Evolutionary conservation across 2,329 filamentous ascomycete genomes (phyloP), one percentile per base, ranked within the genome.

Genomic region (Trichoderma sp.): DNA sequence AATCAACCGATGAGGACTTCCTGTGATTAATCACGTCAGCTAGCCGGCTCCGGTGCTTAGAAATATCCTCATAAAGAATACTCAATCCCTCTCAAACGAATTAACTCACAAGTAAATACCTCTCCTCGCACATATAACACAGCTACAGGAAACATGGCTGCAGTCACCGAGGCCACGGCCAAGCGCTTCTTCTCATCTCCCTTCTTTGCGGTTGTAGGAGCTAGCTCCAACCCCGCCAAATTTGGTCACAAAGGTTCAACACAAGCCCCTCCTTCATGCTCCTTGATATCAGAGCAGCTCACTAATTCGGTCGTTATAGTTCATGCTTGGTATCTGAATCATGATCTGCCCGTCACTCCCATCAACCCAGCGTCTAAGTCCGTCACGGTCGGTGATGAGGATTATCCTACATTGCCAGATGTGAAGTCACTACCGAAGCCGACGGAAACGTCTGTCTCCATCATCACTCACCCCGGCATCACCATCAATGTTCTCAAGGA

Each of bases 191-290:
- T 98, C 86, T 88, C 91, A 4, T 93, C 93, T 8, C 90, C 93
- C 31, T 88, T 89, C 78, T 98, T 96, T 83, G 95, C 96, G 75
- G 96, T 98, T 33, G 95, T 95, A 24, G 96, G 96, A 80, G 96
- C 96, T 50, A 96, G 93, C 82, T 94, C 93, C 71, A 95, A 97
- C 85, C 88, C 93, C 56, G 87, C 88, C 82, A 98, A 98, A 84
- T 98, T 93, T 81, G 96, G 97, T 29, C 93, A 98, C 84, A 95
- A 95, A 87, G 92, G 95, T 95, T 38, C 33, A 27, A 16, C 14
- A n/a, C 31, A 29, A 53, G 56, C 27, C 27, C 35, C 16, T 24
- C 35, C 24, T 27, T 21, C 5, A n/a, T 16, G 60, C 18, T 12
- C 64, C 9, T 31, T n/a, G 9, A 63, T 21, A 16, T 33, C 29